phyloP scores from a whole-genome alignment of 2,329 filamentous ascomycete species.

The Ceratocystiopsis sp. region DNA sequence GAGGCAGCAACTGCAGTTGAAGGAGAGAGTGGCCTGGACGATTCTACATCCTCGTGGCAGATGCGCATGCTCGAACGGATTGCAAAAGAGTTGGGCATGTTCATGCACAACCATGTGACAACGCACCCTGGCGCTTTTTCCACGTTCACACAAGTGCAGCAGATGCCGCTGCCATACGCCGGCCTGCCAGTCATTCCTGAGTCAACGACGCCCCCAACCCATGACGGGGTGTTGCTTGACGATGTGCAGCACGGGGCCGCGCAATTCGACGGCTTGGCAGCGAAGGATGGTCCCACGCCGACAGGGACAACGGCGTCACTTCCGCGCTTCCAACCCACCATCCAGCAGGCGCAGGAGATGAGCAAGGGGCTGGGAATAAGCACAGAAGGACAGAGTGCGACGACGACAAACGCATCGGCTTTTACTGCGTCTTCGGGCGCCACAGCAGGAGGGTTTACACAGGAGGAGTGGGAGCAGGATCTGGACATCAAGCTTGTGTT shows the following conservation, averaged over 20 bases:
- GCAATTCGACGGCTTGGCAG: neutral
- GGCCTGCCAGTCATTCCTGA: conserved; percentile 53
- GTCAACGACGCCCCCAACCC: conserved; percentile 5
- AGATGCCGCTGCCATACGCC: conserved; percentile 56
- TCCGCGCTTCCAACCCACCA: conserved; percentile 32
- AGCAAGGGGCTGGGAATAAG: conserved; percentile 15
- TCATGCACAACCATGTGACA: conserved; percentile 69
- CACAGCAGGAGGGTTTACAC: conserved; percentile 26
- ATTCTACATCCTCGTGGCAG: conserved; percentile 38
- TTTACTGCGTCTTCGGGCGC: neutral
- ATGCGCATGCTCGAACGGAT: conserved; percentile 66
- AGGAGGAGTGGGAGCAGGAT: conserved; percentile 88
- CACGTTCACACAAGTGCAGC: conserved; percentile 52
- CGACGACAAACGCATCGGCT: neutral
- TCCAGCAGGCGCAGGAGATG: conserved; percentile 22
- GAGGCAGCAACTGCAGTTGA: conserved; percentile 15
- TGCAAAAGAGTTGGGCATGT: conserved; percentile 66
- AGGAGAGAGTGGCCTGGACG: neutral
- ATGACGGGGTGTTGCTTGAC: neutral
- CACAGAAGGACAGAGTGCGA: conserved; percentile 8
- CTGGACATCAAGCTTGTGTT: conserved; percentile 87
- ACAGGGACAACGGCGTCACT: conserved; percentile 17
- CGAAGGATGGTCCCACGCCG: conserved; percentile 3
- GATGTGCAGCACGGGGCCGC: neutral
- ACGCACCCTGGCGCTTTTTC: conserved; percentile 73